Conservation (phyloP, 75 land plant species). For the Selaginella tamariscina region DNA sequence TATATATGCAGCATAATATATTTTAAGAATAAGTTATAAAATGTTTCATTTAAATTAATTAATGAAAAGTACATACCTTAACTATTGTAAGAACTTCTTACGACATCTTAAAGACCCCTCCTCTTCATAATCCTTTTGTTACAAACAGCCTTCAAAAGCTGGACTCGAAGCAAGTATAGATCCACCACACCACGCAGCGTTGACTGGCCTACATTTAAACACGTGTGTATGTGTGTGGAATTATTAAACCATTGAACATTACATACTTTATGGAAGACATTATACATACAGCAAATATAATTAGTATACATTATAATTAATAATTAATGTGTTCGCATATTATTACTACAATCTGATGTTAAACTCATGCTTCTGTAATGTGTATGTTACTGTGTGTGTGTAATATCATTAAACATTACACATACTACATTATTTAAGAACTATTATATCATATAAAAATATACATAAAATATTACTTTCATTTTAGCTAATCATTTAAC, state of each 20-base stretch:
- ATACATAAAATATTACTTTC: neutral
- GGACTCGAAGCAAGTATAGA: constrained; percentile 90
- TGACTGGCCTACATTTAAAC: constrained; percentile 45
- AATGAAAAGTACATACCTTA: too few relatives aligned
- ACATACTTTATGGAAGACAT: neutral
- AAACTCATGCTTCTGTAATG: too few relatives aligned
- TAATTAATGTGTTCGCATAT: neutral
- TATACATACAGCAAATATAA: neutral
- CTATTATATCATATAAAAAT: constrained; percentile 15
- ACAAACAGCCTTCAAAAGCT: constrained; percentile 72
- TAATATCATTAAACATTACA: too few relatives aligned
- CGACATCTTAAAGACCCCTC: constrained; percentile 70
- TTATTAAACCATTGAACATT: too few relatives aligned
- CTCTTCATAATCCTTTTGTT: constrained; percentile 88
- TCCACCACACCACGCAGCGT: constrained; percentile 92
- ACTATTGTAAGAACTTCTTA: constrained; percentile 54
- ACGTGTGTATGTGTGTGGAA: too few relatives aligned
- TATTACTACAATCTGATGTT: too few relatives aligned
- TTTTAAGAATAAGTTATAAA: too few relatives aligned
- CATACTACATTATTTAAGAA: neutral
- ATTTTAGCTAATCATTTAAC: neutral
- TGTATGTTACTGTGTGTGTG: too few relatives aligned
- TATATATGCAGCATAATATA: too few relatives aligned
- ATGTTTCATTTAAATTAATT: too few relatives aligned
- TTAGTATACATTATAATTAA: neutral